Evolutionary conservation across 176 grass and related monocot genomes (phyloP), one percentile per base, ranked within the genome.

Genomic region (Aegilops sharonensis): DNA sequence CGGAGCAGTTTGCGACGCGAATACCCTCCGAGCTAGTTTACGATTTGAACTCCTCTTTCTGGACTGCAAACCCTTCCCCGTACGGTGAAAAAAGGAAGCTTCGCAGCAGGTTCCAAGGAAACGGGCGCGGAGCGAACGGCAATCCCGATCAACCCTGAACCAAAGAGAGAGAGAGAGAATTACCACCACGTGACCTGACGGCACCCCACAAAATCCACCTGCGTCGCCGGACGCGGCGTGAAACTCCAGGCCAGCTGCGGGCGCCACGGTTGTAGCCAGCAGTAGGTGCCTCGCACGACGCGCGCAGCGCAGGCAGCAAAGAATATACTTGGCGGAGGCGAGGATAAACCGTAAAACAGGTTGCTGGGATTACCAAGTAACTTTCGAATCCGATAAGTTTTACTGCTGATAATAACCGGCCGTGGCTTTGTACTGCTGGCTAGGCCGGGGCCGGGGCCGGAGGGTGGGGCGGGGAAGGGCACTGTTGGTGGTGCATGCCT

Each of bases 101-200:
- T 85, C 70, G 21, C 81, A 50, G 24, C 78, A 69, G 77, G 29
- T 10, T 57, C 36, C 48, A 42, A 11, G 29, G 47, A 75, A 76
- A 76, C 70, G 21, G 78, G 78, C 69, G 60, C 15, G 17, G 20
- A 35, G 34, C 25, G 40, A 72, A 72, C 50, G 30, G 67, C 56
- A 70, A 87, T 73, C 56, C 56, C 72, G 45, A 90, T 73, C 78
- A 78, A 72, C 20, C 40, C 54, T 32, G 65, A 52, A 20, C 11
- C 17, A 40, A 8, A 39, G 37, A 37, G 35, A 34, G 32, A 36
- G 35, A 37, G 39, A 42, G 43, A 47, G 43, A 47, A 12, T 47
- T 47, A 47, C 43, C 43, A 12, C 43, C 43, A 45, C 43, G 43
- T 45, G 43, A 45, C 48, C 48, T 52, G 48, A 52, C 48, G 48